These are phyloP conservation scores for Pseudomicrostroma phylloplanum DNA, from an alignment of 1,284 basidiomycete species.

Conservation along the genomic window DNA sequence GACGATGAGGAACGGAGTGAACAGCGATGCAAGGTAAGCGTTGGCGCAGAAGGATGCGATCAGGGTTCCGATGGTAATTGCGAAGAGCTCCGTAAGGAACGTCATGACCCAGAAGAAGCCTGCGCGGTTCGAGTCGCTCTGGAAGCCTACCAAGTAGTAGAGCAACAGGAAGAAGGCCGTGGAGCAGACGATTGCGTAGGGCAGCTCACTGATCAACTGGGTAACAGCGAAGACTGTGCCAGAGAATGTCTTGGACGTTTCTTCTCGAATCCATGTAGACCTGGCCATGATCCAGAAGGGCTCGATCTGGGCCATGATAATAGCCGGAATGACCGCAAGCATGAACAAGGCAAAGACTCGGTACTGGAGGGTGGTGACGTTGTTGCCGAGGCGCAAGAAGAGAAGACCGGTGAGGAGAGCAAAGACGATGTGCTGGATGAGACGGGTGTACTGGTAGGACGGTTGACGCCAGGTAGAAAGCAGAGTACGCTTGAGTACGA, in stretches of 20 bases:
- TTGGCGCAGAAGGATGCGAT: slow-evolving; percentile 55
- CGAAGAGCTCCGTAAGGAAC: slow-evolving; percentile 33
- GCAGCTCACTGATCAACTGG: slow-evolving; percentile 55
- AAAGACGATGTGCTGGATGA: slow-evolving; percentile 61
- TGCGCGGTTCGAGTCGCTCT: slow-evolving; percentile 55
- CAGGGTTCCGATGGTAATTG: slow-evolving; percentile 30
- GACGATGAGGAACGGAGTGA: slow-evolving; percentile 67
- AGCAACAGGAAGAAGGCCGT: slow-evolving; percentile 29
- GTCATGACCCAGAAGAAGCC: slow-evolving; percentile 65
- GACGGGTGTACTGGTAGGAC: slow-evolving; percentile 58
- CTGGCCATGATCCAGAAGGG: slow-evolving; percentile 78
- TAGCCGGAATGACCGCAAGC: slow-evolving; percentile 63
- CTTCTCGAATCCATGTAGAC: slow-evolving; percentile 38
- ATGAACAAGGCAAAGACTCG: slow-evolving; percentile 65
- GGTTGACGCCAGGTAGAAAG: slow-evolving; percentile 52
- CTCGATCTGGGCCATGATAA: slow-evolving; percentile 73
- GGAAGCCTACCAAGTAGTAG: slow-evolving; percentile 62
- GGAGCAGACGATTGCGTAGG: slow-evolving; percentile 61
- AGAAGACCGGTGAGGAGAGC: slow-evolving; percentile 74
- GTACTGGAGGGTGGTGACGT: slow-evolving; percentile 71
- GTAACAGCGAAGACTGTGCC: slow-evolving; percentile 49
- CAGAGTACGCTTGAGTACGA: slow-evolving; percentile 69
- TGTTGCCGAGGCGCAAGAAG: slow-evolving; percentile 70
- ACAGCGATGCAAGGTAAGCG: slow-evolving; percentile 66
- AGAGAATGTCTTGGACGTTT: slow-evolving; percentile 38